These are phyloP conservation scores for Neurospora africana DNA, from an alignment of 495 filamentous ascomycete species.

Conservation along the genomic window DNA sequence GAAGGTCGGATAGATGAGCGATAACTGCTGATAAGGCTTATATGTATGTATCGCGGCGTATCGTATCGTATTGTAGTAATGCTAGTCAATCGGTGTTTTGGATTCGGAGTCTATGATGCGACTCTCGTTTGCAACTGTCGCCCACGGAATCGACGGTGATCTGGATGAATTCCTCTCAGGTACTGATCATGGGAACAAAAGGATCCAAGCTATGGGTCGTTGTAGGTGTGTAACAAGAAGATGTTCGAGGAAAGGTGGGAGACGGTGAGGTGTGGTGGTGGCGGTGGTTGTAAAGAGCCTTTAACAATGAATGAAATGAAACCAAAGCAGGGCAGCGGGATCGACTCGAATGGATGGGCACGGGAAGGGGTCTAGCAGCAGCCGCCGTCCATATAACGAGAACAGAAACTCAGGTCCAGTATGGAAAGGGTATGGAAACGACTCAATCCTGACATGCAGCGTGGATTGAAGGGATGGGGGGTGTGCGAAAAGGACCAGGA, in stretches of 20 bases:
- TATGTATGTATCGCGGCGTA: background rate
- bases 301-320: constrained; percentile 9
- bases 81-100: constrained; percentile 26
- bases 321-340: constrained; percentile 15
- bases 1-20: constrained; percentile 17
- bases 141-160: background rate
- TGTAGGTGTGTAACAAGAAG: constrained; percentile 33
- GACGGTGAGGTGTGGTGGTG: constrained; percentile 11
- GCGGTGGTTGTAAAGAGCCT: background rate
- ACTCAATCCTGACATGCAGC: constrained; percentile 14
- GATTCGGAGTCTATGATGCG: background rate
- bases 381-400: background rate
- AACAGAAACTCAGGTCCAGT: background rate
- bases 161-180: background rate
- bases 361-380: constrained; percentile 18
- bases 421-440: constrained; percentile 1
- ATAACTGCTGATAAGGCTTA: constrained; percentile 28
- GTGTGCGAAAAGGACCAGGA: constrained; percentile 3
- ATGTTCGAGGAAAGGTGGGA: constrained; percentile 34
- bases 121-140: background rate
- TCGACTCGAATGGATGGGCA: constrained; percentile 27
- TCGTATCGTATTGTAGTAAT: background rate
- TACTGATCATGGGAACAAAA: background rate
- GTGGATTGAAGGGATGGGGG: constrained; percentile 3
- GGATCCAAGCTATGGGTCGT: constrained; percentile 16